Evolutionary conservation across 805 yeast genomes (phyloP).

Genomic region (Martiniozyma abietophila): DNA sequence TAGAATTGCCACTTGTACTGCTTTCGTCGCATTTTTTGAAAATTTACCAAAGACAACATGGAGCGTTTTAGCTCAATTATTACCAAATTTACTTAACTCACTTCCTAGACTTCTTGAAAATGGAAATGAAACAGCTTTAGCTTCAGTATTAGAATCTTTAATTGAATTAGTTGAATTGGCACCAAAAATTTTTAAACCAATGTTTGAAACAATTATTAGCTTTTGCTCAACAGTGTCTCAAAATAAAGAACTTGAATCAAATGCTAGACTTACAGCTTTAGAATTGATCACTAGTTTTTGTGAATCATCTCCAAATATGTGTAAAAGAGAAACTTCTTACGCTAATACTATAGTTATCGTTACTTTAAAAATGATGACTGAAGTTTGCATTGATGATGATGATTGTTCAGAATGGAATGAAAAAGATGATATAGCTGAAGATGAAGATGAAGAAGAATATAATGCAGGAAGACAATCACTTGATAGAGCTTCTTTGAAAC

Average conservation of each 20-base stretch:
- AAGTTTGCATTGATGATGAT: constrained; percentile 75
- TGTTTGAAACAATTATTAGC: constrained; percentile 82
- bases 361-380: constrained; percentile 81
- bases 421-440: constrained; percentile 66
- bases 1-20: constrained; percentile 83
- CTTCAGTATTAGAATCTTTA: constrained; percentile 80
- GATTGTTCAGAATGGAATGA: constrained; percentile 72
- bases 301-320: constrained; percentile 93
- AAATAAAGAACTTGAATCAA: constrained; percentile 68
- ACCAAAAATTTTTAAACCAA: constrained; percentile 86
- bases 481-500: constrained; percentile 77
- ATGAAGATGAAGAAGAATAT: constrained; percentile 69
- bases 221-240: constrained; percentile 80
- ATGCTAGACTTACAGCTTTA: constrained; percentile 75
- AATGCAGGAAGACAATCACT: constrained; percentile 92
- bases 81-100: constrained; percentile 79
- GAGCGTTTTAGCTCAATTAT: constrained; percentile 64
- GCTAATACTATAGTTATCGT: constrained; percentile 62
- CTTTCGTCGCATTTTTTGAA: constrained; percentile 85
- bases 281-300: constrained; percentile 86
- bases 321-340: constrained; percentile 68
- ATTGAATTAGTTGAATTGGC: constrained; percentile 89
- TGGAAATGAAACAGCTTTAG: constrained; percentile 73
- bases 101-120: constrained; percentile 73
- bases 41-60: constrained; percentile 71